These are phyloP conservation scores for Penicillium paradoxum DNA, from an alignment of 495 filamentous ascomycete genomes.

Conservation along the genomic window DNA sequence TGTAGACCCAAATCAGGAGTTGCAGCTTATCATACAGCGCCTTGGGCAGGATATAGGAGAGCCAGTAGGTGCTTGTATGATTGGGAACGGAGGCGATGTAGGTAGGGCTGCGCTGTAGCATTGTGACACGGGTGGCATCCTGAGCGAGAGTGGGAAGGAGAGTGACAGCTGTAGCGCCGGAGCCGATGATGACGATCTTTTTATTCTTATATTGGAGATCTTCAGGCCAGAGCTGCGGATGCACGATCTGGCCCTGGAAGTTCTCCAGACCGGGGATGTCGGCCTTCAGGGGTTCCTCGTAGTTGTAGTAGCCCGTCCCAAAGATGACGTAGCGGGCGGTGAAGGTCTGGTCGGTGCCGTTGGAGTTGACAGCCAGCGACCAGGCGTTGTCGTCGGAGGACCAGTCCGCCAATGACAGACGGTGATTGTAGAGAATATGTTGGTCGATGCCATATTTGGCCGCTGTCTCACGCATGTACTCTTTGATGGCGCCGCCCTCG, in stretches of 20 bases:
- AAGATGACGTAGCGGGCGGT: conserved; percentile 55
- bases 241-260: conserved; percentile 43
- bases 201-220: conserved; percentile 46
- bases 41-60: conserved; percentile 39
- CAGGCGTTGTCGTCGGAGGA: conserved; percentile 55
- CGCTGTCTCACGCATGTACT: conserved; percentile 60
- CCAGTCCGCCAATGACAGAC: conserved; percentile 54
- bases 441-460: conserved; percentile 55
- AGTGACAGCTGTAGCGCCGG: conserved; percentile 54
- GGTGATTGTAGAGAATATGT: conserved; percentile 57
- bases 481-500: conserved; percentile 51
- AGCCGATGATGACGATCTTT: conserved; percentile 53
- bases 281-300: conserved; percentile 50
- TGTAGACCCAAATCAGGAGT: conserved; percentile 44
- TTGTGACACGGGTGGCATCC: conserved; percentile 45
- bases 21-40: conserved; percentile 33
- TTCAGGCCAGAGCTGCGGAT: conserved; percentile 52
- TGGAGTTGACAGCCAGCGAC: conserved; percentile 51
- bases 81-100: conserved; percentile 53
- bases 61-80: conserved; percentile 25
- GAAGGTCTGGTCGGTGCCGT: conserved; percentile 42
- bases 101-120: conserved; percentile 56
- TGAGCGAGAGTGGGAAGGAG: conserved; percentile 43
- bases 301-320: conserved; percentile 63
- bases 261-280: conserved; percentile 40